A percentile compares a stretch with the other conserved stretches of the same genome.
Conservation (phyloP, 177 flowering plant genomes). For the Tripterygium wilfordii region DNA sequence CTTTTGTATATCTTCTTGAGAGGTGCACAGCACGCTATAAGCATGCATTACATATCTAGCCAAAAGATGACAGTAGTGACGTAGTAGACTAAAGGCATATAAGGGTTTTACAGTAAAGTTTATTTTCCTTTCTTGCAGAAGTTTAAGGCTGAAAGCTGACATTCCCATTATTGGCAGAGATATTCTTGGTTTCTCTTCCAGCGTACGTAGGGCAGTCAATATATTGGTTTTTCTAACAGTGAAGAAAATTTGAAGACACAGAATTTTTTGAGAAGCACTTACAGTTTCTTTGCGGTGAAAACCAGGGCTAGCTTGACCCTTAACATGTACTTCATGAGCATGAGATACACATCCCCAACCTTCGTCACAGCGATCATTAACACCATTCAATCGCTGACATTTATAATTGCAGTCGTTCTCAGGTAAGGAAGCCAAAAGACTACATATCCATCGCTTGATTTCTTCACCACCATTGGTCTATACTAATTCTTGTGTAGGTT, state of each 20-base stretch:
- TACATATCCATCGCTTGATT: no score
- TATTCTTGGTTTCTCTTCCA: constrained; percentile 57
- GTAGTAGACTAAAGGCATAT: no score
- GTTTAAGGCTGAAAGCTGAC: constrained; percentile 66
- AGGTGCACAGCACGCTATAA: constrained; percentile 28
- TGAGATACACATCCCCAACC: constrained; percentile 74
- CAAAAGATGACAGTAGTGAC: no score
- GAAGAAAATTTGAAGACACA: neutral
- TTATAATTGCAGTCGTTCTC: constrained; percentile 52
- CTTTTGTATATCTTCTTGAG: constrained; percentile 68
- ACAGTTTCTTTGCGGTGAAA: neutral
- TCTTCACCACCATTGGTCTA: no score
- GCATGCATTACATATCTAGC: no score
- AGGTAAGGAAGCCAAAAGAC: no score
- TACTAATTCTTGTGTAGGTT: constrained; percentile 50
- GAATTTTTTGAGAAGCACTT: neutral
- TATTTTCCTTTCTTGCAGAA: constrained; percentile 32
- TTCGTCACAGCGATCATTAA: constrained; percentile 50
- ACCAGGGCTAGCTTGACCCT: constrained; percentile 58
- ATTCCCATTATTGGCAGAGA: constrained; percentile 43
- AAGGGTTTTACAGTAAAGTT: neutral
- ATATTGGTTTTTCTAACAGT: neutral
- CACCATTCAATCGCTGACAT: constrained; percentile 61
- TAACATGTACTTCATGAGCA: constrained; percentile 71
- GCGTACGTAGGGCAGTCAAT: constrained; percentile 31